Evolutionary conservation across 106 monocot species (phyloP), one percentile per base, ranked within the genome.

Genomic region (Cymbidium sinense): DNA sequence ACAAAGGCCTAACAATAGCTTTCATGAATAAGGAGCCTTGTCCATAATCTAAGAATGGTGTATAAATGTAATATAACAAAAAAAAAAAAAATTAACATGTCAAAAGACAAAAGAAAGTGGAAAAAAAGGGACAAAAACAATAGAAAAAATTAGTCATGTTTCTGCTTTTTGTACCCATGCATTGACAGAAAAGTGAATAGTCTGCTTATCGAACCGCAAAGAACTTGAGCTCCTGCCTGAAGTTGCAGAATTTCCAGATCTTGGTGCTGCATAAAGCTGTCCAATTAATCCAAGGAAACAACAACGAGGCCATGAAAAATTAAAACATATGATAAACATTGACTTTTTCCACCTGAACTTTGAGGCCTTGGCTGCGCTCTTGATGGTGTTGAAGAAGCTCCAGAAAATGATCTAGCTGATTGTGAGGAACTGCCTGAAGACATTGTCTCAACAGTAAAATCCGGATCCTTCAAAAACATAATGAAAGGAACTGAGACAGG

Each of bases 361-460:
- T 74, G 89, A 73, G 89, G 80, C 76, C 90, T 88, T 75, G 81
- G 27, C 79, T 83, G 81, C 35, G 81, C 80, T 41, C 79, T 65
- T 43, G 81, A 41, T 71, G 81, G 67, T 61, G 88, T 27, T 61
- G 88, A 78, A 82, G 86, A 74, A 83, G 88, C 79, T 77, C 82
- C 78, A 25, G 69, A 75, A 47, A 86, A 80, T 34, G 80, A 64
- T 75, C 86, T 79, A 25, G 89, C n/a, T 72, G 86, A 69, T 79
- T 92, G 90, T 47, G 95, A 86, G 34, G 88, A 88, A 80, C 77
- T 81, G 20, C 78, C 78, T 36, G 86, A 77, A 33, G 88, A 65
- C 82, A 95, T 90, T 25, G 86, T 37, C 81, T 92, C 95, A 76
- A 95, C 88, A 36, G 86, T 85, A 79, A 88, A 82, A 83, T 86